phyloP scores from a whole-genome alignment of 148 eudicot genomes.

The Silene uniflora region DNA sequence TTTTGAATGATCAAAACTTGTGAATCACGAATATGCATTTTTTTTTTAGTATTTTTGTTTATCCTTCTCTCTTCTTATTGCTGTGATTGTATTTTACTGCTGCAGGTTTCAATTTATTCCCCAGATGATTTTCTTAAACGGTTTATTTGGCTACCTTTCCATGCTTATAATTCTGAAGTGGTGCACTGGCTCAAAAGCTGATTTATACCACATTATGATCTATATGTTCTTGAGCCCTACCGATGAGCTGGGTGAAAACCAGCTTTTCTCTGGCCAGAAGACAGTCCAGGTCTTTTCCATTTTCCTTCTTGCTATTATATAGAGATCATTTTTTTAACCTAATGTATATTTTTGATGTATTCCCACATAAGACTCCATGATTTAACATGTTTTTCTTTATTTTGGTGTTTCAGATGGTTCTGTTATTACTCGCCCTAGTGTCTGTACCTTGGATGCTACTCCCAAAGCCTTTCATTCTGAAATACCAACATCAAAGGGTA shows the following conservation, averaged over 20 bases:
- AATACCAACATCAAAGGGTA: slow-evolving; percentile 73
- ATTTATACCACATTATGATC: slow-evolving; percentile 55
- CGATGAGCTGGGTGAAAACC: slow-evolving; percentile 87
- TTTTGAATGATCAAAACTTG: background rate
- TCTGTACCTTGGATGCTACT: slow-evolving; percentile 98
- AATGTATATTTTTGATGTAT: slow-evolving; percentile 3
- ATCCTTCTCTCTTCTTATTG: background rate
- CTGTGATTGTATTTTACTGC: slow-evolving; percentile 9
- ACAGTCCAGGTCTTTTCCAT: slow-evolving; percentile 51
- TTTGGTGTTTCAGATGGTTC: slow-evolving; percentile 52
- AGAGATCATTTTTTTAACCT: background rate
- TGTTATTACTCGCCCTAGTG: slow-evolving; percentile 73
- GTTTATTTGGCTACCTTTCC: slow-evolving; percentile 61
- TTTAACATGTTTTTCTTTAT: slow-evolving; percentile 6
- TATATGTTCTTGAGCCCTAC: slow-evolving; percentile 71
- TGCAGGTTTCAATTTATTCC: slow-evolving; percentile 57
- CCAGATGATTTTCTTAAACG: slow-evolving; percentile 52
- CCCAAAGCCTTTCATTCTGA: slow-evolving; percentile 91
- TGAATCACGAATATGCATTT: background rate
- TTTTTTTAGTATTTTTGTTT: background rate
- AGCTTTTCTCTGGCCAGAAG: slow-evolving; percentile 88
- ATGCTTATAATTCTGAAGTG: slow-evolving; percentile 48
- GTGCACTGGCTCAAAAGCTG: slow-evolving; percentile 65
- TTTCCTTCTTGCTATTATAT: background rate
- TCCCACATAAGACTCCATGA: background rate